Percentiles rank a stretch among this genome's conserved stretches.
phyloP scores from a whole-genome alignment of 225 moss, liverwort and hornwort genomes.

The Bryoerythrophyllum caledonicum region DNA sequence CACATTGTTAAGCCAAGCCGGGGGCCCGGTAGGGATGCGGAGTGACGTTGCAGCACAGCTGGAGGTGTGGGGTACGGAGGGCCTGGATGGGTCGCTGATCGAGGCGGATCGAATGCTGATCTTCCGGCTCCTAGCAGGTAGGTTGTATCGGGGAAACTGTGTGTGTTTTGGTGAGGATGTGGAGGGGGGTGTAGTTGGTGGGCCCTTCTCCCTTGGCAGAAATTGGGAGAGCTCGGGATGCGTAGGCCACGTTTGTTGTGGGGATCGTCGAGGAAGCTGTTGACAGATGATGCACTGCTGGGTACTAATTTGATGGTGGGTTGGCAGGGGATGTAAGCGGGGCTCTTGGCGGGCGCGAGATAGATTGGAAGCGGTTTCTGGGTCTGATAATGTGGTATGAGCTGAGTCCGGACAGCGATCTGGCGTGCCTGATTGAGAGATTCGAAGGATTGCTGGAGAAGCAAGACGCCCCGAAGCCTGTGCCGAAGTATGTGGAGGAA shows the following conservation, averaged over 20 bases:
- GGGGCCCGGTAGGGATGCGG: conserved; percentile 75
- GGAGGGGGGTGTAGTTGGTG: background rate
- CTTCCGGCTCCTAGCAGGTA: conserved; percentile 86
- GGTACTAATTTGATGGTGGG: background rate
- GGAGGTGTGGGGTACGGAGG: conserved; percentile 79
- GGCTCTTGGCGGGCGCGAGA: conserved; percentile 49
- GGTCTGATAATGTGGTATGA: conserved; percentile 99
- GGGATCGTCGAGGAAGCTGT: background rate
- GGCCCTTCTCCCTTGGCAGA: background rate
- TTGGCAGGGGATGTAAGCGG: conserved; percentile 82
- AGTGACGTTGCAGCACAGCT: conserved; percentile 73
- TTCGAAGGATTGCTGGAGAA: conserved; percentile 68
- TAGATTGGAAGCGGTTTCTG: conserved; percentile 94
- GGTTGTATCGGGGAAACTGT: conserved; percentile 11
- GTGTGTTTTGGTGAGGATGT: background rate
- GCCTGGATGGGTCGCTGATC: conserved; percentile 77
- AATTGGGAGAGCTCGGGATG: background rate
- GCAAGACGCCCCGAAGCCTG: conserved; percentile 63
- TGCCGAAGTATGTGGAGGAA: conserved; percentile 90
- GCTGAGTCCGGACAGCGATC: conserved; percentile 71
- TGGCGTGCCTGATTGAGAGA: conserved; percentile 63
- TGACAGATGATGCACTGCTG: background rate
- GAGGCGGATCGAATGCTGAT: conserved; percentile 70
- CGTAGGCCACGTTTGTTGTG: background rate
- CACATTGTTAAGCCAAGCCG: conserved; percentile 80